Conservation (phyloP, 2,329 filamentous ascomycete genomes). For the Dendrostoma leiphaemia region DNA sequence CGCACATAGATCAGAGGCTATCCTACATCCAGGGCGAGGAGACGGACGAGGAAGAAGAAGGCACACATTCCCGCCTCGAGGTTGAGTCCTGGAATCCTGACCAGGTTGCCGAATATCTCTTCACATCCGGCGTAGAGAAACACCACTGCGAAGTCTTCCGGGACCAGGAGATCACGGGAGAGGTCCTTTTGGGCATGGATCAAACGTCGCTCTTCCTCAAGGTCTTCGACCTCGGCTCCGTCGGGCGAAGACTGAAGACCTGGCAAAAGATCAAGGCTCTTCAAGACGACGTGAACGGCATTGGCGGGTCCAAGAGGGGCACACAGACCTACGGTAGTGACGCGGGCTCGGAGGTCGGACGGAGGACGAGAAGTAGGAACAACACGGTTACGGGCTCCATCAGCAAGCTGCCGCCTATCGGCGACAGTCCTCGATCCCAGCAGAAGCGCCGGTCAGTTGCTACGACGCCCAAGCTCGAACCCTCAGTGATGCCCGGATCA, state of each 20-base stretch:
- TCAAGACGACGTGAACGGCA: conserved; percentile 77
- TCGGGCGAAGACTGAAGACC: conserved; percentile 84
- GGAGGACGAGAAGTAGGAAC: conserved; percentile 51
- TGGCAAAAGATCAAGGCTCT: conserved; percentile 95
- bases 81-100: conserved; percentile 77
- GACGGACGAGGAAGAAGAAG: conserved; percentile 88
- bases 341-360: conserved; percentile 52
- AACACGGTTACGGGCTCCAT: conserved; percentile 53
- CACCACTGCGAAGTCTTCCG: conserved; percentile 91
- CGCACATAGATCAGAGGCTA: conserved; percentile 69
- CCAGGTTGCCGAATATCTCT: conserved; percentile 86
- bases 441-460: conserved; percentile 48
- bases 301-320: conserved; percentile 44
- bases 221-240: conserved; percentile 88
- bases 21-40: conserved; percentile 94
- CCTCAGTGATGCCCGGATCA: conserved; percentile 36
- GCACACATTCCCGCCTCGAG: conserved; percentile 64
- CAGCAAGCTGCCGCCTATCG: conserved; percentile 39
- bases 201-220: conserved; percentile 94
- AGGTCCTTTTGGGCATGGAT: conserved; percentile 91
- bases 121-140: conserved; percentile 79
- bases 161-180: conserved; percentile 93
- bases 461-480: conserved; percentile 48
- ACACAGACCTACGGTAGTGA: conserved; percentile 60
- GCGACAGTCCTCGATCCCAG: conserved; percentile 44